Conservation (phyloP, 1,139 yeast species). For the Candida neerlandica region DNA sequence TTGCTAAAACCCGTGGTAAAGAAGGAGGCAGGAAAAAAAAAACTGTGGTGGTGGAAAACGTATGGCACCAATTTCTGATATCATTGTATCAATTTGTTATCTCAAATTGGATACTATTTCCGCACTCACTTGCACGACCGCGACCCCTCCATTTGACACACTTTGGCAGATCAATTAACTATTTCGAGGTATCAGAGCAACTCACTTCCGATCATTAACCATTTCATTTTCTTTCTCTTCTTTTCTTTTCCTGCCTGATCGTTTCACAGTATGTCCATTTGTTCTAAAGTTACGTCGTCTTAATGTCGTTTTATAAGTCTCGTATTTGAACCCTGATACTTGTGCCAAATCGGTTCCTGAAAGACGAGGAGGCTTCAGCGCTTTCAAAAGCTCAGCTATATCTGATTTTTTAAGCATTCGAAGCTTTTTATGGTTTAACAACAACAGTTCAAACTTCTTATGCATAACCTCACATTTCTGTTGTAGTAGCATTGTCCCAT, state of each 20-base stretch:
- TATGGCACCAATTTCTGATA: too few relatives aligned
- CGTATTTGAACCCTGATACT: background rate
- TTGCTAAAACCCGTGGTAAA: too few relatives aligned
- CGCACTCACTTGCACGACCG: background rate
- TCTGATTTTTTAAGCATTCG: background rate
- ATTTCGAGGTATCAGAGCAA: background rate
- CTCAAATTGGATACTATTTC: background rate
- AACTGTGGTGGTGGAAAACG: background rate
- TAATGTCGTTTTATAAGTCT: constrained; percentile 1
- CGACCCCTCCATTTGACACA: too few relatives aligned
- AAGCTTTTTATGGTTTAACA: background rate
- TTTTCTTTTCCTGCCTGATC: background rate
- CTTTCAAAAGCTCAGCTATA: background rate
- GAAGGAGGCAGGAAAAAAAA: background rate
- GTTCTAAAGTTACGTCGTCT: background rate
- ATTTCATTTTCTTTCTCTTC: background rate
- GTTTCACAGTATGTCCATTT: background rate
- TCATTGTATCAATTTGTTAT: background rate
- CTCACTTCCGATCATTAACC: background rate
- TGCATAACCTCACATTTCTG: background rate
- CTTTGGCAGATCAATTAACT: background rate
- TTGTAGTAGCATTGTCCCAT: background rate
- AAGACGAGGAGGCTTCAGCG: constrained; percentile 3
- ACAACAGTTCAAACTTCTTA: constrained; percentile 1
- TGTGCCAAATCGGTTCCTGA: background rate